These are phyloP conservation scores for Penicillium aurantiogriseum DNA, from an alignment of 2,329 filamentous ascomycete genomes.

Conservation along the genomic window DNA sequence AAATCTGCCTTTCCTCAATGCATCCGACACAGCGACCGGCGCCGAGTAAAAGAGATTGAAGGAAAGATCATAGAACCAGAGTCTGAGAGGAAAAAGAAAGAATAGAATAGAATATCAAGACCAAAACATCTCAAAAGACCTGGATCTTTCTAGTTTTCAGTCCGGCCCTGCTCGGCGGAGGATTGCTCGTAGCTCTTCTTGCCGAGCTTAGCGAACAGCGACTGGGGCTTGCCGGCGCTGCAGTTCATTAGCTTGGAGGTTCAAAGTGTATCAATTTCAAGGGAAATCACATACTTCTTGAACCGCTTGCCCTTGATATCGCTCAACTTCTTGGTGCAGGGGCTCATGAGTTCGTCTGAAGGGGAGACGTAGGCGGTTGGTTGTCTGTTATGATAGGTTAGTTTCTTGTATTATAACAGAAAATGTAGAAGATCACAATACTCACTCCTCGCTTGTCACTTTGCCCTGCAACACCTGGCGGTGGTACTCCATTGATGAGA, in stretches of 20 bases:
- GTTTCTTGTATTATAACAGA: conserved; percentile 10
- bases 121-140: background rate
- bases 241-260: conserved; percentile 3
- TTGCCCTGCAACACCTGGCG: conserved; percentile 44
- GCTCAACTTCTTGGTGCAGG: conserved; percentile 51
- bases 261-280: background rate
- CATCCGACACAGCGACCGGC: conserved; percentile 15
- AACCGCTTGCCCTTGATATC: conserved; percentile 52
- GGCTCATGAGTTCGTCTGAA: conserved; percentile 51
- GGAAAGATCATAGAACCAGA: conserved; percentile 1
- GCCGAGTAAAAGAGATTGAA: conserved; percentile 11
- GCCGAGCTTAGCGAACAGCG: conserved; percentile 47
- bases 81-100: background rate
- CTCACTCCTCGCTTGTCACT: conserved; percentile 42
- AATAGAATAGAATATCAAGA: background rate
- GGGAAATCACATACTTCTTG: conserved; percentile 40
- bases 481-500: conserved; percentile 45
- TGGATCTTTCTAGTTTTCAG: conserved; percentile 12
- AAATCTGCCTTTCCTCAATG: conserved; percentile 9
- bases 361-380: conserved; percentile 47
- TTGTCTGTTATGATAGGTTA: conserved; percentile 23
- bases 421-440: background rate
- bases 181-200: conserved; percentile 47
- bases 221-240: conserved; percentile 44
- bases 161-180: conserved; percentile 20